phyloP scores from a whole-genome alignment of 2,329 filamentous ascomycete species.

The Penicillium sp. region DNA sequence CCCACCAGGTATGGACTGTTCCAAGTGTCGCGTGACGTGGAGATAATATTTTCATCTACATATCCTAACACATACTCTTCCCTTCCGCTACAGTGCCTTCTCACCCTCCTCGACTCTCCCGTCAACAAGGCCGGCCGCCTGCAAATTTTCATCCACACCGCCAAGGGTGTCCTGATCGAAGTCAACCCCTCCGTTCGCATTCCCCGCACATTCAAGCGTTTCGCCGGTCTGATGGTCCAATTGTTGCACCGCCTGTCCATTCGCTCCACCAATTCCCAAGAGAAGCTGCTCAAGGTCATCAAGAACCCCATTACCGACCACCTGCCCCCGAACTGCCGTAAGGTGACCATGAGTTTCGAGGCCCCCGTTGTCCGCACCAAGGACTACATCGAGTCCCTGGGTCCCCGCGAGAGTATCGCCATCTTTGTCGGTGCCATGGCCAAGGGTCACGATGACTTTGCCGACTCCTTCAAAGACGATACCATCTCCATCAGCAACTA shows the following conservation, averaged over 20 bases:
- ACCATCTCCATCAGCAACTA: constrained; percentile 98
- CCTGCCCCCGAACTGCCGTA: constrained; percentile 93
- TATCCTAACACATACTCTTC: constrained; percentile 4
- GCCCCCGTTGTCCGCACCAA: constrained; percentile 83
- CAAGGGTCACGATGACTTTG: constrained; percentile 94
- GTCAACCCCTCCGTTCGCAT: constrained; percentile 98
- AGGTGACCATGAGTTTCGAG: constrained; percentile 95
- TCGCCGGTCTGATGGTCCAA: constrained; percentile 98
- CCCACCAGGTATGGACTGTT: constrained; percentile 78
- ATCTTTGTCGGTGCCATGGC: constrained; percentile 99
- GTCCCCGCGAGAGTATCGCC: constrained; percentile 87
- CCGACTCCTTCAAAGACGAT: constrained; percentile 92
- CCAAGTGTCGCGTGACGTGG: neutral
- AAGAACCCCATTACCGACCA: constrained; percentile 98
- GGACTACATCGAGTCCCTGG: constrained; percentile 83
- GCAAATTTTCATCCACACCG: constrained; percentile 98
- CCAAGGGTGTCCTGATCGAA: constrained; percentile 95
- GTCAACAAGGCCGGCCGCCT: constrained; percentile 98
- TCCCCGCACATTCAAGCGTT: constrained; percentile 97
- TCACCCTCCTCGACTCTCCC: constrained; percentile 95
- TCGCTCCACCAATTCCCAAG: constrained; percentile 92
- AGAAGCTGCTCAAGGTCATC: constrained; percentile 96
- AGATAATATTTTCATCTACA: neutral
- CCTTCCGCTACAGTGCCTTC: constrained; percentile 72
- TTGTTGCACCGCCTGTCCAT: constrained; percentile 94